Evolutionary conservation across 768 basidiomycete species (phyloP).

Genomic region (Roridomyces roridus): DNA sequence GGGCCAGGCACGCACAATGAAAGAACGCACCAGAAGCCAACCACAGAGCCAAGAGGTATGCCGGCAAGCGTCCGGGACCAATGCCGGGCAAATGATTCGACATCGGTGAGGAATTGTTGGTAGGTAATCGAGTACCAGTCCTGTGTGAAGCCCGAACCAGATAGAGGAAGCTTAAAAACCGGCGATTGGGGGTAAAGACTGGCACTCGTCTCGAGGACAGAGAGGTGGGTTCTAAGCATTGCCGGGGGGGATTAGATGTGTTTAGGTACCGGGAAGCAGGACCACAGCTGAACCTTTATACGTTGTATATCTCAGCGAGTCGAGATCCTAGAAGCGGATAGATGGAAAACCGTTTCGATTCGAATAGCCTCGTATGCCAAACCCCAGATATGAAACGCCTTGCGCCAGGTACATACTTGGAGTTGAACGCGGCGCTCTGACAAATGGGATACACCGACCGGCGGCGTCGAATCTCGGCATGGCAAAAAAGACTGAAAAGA

Average conservation of each 20-base stretch:
- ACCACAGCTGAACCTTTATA: constrained; percentile 27
- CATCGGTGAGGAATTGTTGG: constrained; percentile 57
- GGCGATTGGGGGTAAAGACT: constrained; percentile 48
- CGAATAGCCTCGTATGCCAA: constrained; percentile 42
- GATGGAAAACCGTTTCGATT: constrained; percentile 35
- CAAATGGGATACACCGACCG: constrained; percentile 24
- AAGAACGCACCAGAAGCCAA: constrained; percentile 65
- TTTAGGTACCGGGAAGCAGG: constrained; percentile 24
- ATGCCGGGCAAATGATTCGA: constrained; percentile 60
- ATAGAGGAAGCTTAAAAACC: constrained; percentile 58
- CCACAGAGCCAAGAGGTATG: constrained; percentile 54
- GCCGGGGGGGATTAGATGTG: constrained; percentile 20
- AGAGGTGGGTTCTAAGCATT: constrained; percentile 55
- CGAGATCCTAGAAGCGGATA: constrained; percentile 30
- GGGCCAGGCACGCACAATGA: background rate
- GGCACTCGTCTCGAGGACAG: constrained; percentile 56
- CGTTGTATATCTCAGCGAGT: constrained; percentile 25
- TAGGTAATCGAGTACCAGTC: constrained; percentile 58
- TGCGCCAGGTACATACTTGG: constrained; percentile 29
- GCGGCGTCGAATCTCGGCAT: constrained; percentile 12
- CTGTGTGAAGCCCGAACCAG: constrained; percentile 39
- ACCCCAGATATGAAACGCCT: constrained; percentile 34
- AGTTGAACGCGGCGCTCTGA: constrained; percentile 24
- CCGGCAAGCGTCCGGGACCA: constrained; percentile 54
- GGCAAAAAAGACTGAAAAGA: constrained; percentile 1